Conservation (phyloP, 495 filamentous ascomycete species). For the Tetracladium setigerum region DNA sequence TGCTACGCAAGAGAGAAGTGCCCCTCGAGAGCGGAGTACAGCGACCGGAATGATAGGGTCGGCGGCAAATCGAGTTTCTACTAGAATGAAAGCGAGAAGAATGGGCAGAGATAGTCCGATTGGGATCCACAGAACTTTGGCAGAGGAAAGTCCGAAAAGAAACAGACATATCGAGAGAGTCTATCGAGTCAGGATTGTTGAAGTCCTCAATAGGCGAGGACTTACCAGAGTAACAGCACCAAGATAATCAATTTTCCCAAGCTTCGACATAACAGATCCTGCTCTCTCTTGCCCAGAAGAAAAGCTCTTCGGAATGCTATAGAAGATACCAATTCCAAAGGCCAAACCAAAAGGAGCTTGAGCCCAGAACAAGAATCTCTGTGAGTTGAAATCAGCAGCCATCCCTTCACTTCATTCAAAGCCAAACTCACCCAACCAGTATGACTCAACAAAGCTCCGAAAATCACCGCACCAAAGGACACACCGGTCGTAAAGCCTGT, state of each 20-base stretch:
- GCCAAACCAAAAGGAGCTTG: slow-evolving; percentile 53
- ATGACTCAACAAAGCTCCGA: slow-evolving; percentile 51
- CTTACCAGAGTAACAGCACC: slow-evolving; percentile 55
- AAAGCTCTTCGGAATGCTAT: slow-evolving; percentile 46
- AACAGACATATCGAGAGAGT: slow-evolving; percentile 47
- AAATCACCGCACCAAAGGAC: slow-evolving; percentile 60
- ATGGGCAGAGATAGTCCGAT: slow-evolving; percentile 47
- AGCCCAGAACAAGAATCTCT: slow-evolving; percentile 62
- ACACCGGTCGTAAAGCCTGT: slow-evolving; percentile 62
- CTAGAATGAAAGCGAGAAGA: slow-evolving; percentile 49
- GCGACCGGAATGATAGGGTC: slow-evolving; percentile 66
- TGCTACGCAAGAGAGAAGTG: slow-evolving; percentile 58
- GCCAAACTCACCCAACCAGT: slow-evolving; percentile 57
- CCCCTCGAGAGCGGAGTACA: slow-evolving; percentile 54
- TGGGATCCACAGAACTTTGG: slow-evolving; percentile 45
- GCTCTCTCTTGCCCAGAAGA: slow-evolving; percentile 11
- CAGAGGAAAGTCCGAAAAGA: slow-evolving; percentile 56
- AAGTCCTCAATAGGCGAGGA: not conserved
- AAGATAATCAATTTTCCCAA: slow-evolving; percentile 60
- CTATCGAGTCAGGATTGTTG: slow-evolving; percentile 11
- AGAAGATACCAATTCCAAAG: slow-evolving; percentile 48
- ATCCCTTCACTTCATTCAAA: slow-evolving; percentile 1
- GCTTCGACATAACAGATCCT: slow-evolving; percentile 30
- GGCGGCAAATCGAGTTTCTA: slow-evolving; percentile 46
- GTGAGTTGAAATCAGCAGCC: not conserved